Percentiles rank a stretch among this genome's conserved stretches.
Conservation (phyloP, 352 stramenopile genomes). For the Phytophthora sp. region DNA sequence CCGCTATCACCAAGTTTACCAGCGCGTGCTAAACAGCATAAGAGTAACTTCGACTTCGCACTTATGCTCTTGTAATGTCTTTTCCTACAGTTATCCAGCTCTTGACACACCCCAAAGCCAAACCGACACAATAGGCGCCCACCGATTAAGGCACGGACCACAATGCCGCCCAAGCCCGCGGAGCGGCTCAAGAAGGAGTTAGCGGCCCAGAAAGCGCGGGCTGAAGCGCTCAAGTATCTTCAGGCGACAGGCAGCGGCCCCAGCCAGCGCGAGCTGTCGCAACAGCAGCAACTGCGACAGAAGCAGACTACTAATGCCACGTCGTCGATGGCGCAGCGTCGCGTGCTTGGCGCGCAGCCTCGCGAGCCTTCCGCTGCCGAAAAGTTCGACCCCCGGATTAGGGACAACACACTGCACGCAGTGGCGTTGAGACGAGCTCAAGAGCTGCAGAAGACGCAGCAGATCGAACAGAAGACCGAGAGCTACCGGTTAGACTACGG, state of each 20-base stretch:
- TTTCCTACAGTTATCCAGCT: too few species aligned
- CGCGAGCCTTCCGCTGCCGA: slow-evolving; percentile 17
- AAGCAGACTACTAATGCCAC: slow-evolving; percentile 55
- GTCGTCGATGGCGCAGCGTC: slow-evolving; percentile 45
- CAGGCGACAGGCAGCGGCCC: slow-evolving; percentile 65
- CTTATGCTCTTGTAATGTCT: background rate
- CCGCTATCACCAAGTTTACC: background rate
- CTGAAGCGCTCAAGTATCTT: slow-evolving; percentile 67
- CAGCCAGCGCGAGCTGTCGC: slow-evolving; percentile 65
- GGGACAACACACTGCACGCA: slow-evolving; percentile 83
- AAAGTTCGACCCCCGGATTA: slow-evolving; percentile 48
- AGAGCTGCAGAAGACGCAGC: slow-evolving; percentile 45
- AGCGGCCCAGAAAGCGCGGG: slow-evolving; percentile 64
- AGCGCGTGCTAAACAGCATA: too few species aligned
- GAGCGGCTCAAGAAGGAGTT: slow-evolving; percentile 69
- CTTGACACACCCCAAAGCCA: background rate
- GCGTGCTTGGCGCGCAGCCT: slow-evolving; percentile 30
- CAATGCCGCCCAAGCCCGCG: slow-evolving; percentile 42
- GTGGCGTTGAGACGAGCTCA: slow-evolving; percentile 51
- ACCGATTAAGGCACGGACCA: background rate
- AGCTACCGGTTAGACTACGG: slow-evolving; percentile 12
- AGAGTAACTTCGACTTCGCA: background rate
- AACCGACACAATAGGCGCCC: background rate
- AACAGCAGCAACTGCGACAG: slow-evolving; percentile 63
- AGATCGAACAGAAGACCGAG: slow-evolving; percentile 18